Evolutionary conservation across 257 asterid genomes (phyloP).

Genomic region (Nicotiana tomentosiformis): DNA sequence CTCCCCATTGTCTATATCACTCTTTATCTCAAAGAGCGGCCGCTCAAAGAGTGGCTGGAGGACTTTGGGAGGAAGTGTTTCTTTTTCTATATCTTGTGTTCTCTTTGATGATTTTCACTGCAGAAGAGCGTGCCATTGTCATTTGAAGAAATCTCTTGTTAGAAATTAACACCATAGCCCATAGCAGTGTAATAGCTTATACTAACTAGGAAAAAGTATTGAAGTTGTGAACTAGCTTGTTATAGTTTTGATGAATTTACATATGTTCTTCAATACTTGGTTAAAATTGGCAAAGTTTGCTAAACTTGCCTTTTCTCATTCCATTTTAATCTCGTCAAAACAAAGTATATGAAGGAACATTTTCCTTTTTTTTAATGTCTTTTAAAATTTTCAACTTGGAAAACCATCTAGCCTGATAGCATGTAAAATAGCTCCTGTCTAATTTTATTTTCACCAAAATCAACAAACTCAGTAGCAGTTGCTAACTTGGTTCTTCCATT

Average conservation of each 20-base stretch:
- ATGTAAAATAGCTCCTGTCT: neutral
- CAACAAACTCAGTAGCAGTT: neutral
- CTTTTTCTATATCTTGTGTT: neutral
- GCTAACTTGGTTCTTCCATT: neutral
- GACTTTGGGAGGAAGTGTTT: neutral
- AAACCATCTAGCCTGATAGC: neutral
- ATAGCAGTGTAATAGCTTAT: neutral
- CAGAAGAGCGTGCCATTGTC: neutral
- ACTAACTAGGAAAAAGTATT: neutral
- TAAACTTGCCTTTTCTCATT: neutral
- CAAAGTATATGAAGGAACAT: neutral
- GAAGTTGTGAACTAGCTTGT: neutral
- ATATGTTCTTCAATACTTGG: neutral
- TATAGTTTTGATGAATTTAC: neutral
- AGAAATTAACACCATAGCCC: neutral
- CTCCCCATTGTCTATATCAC: neutral
- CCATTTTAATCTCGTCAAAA: neutral
- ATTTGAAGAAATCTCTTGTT: constrained; percentile 2
- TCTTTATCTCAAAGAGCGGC: neutral
- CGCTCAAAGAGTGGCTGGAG: neutral
- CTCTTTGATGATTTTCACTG: neutral
- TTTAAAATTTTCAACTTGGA: neutral
- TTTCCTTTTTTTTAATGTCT: neutral
- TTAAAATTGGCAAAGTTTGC: neutral
- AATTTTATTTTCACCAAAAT: neutral